Evolutionary conservation across 305 asterid species (phyloP).

Genomic region (Plantago coronopus): DNA sequence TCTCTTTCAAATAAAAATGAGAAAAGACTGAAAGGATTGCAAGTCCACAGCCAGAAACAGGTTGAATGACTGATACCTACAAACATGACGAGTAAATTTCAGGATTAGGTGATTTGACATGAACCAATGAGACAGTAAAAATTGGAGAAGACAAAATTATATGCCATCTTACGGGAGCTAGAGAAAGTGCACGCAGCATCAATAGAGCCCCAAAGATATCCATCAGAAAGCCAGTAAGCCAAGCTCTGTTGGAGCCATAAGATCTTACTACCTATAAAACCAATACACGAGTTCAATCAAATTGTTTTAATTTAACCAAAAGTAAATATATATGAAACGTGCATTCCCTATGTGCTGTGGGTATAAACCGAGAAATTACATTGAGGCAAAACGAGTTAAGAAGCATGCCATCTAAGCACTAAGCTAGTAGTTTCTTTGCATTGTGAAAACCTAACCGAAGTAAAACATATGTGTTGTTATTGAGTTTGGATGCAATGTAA

Average conservation of each 20-base stretch:
- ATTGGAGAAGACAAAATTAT: slow-evolving; percentile 1
- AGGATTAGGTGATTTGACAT: slow-evolving; percentile 8
- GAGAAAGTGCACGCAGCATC: slow-evolving; percentile 90
- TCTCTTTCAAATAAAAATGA: slow-evolving; percentile 93
- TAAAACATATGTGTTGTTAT: not conserved
- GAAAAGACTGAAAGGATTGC: slow-evolving; percentile 95
- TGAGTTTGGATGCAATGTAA: not conserved
- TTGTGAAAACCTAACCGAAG: not conserved
- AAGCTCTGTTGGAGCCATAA: slow-evolving; percentile 79
- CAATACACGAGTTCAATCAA: slow-evolving; percentile 13
- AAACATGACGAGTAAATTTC: slow-evolving; percentile 15
- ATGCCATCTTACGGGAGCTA: slow-evolving; percentile 68
- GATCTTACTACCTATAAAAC: slow-evolving; percentile 78
- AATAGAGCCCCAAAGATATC: slow-evolving; percentile 90
- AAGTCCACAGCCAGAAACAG: slow-evolving; percentile 99
- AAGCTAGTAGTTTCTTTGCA: not conserved
- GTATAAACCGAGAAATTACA: not conserved
- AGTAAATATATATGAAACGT: too few relatives aligned
- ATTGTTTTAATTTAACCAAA: not conserved
- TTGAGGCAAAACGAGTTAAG: not conserved
- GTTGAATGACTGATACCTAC: slow-evolving; percentile 94
- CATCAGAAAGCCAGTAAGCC: slow-evolving; percentile 87
- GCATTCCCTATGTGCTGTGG: not conserved
- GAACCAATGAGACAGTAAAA: slow-evolving; percentile 4
- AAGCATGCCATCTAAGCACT: not conserved